These are phyloP conservation scores for Hortaea sp. DNA, from an alignment of 2,329 filamentous ascomycete species.

Conservation along the genomic window DNA sequence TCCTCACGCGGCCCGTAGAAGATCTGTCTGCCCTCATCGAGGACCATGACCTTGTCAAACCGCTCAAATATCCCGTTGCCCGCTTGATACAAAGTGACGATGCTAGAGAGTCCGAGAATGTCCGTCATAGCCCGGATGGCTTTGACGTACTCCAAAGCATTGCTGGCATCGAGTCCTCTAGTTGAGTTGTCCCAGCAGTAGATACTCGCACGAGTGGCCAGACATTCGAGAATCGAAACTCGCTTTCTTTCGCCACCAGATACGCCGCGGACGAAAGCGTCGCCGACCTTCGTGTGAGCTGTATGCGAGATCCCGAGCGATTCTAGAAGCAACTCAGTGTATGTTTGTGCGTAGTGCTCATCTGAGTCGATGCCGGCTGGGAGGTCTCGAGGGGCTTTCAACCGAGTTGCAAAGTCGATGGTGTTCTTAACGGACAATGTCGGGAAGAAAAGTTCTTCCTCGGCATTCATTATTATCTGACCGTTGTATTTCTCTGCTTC, in stretches of 20 bases:
- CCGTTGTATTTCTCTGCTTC: conserved; percentile 51
- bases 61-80: conserved; percentile 59
- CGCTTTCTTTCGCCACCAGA: conserved; percentile 60
- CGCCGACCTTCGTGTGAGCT: conserved; percentile 54
- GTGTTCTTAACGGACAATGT: conserved; percentile 48
- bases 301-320: conserved; percentile 52
- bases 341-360: conserved; percentile 37
- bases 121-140: conserved; percentile 55
- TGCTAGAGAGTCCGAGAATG: conserved; percentile 47
- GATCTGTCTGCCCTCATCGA: conserved; percentile 55
- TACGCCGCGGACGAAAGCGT: conserved; percentile 55
- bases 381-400: conserved; percentile 38
- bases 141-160: conserved; percentile 43
- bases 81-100: conserved; percentile 59
- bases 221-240: conserved; percentile 56
- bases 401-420: conserved; percentile 44
- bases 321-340: conserved; percentile 46
- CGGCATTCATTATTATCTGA: conserved; percentile 37
- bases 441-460: conserved; percentile 44
- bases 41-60: conserved; percentile 60
- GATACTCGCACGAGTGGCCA: conserved; percentile 49
- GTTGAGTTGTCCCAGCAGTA: conserved; percentile 60
- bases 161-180: conserved; percentile 54
- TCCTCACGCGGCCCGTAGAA: conserved; percentile 52
- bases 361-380: conserved; percentile 23